Base-by-base conservation (phyloP, 2,329 filamentous ascomycete species). In the Myriosclerotinia duriaeana region DNA sequence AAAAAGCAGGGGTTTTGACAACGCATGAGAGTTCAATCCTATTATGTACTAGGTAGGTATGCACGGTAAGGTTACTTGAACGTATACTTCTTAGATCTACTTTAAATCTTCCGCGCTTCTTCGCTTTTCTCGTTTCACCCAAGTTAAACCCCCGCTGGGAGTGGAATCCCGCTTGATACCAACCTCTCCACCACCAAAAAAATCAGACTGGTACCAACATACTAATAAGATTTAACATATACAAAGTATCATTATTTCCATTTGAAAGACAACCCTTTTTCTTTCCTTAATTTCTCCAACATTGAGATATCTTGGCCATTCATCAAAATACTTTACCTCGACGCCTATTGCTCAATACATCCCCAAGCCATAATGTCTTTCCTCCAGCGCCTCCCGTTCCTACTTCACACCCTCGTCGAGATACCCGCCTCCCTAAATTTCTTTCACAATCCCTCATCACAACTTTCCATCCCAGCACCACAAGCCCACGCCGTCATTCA, bases 341-440 rank as follows among this genome's bases (percentile, higher is more conserved):
- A 36, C 17, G 0, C 38, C 42, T 20, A 66, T 34, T 26, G 5
- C 17, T 42, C 26, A 38, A 55, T 14, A 12, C 15, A 36, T 2
- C 20, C 14, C 17, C 14, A n/a, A 56, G 56, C 22, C 36, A 50
- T 40, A 48, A 53, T 67, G 42, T 63, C 60, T 22, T 50, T 68
- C 53, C 17, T 42, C 15, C 38, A 60, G 30, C 58, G 42, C 20
- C 38, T 72, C 17, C 70, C 73, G 3, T 75, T 77, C 67, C 67
- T 74, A 30, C 65, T 78, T 5, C 78, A 79, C 69, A 68, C 75
- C 64, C 26, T 77, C 52, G 70, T 77, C 64, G 78, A 80, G 68
- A 58, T 72, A 7, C 78, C 77, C 2, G 78, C 78, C 17, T 74
- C 73, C 7, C 56, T 78, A 1, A 76, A 75, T 66, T 79, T 79